These are phyloP conservation scores for Phanerochaete sordida DNA, from an alignment of 768 basidiomycete species.

Conservation along the genomic window DNA sequence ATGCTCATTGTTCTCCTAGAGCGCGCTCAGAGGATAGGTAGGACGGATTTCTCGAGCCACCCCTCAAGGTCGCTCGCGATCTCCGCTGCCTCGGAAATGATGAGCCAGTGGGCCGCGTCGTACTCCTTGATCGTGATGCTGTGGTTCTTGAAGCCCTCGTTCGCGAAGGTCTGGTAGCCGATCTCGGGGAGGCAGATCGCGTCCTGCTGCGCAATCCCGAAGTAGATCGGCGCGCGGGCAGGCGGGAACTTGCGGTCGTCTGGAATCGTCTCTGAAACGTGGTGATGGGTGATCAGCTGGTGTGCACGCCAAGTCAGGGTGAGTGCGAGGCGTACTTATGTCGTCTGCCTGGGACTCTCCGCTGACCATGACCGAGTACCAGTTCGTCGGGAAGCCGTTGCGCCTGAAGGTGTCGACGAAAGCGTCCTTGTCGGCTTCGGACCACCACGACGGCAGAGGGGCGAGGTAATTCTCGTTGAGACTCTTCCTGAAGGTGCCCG, in stretches of 20 bases:
- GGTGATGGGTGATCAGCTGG: background rate
- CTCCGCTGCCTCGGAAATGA: constrained; percentile 8
- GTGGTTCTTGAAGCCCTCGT: constrained; percentile 6
- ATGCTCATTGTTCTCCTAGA: too few species aligned
- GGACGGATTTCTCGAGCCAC: constrained; percentile 1
- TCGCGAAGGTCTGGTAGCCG: background rate
- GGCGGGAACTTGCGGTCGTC: background rate
- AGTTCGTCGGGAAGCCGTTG: constrained; percentile 35
- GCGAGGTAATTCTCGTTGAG: constrained; percentile 24
- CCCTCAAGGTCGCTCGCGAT: background rate
- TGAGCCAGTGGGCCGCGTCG: constrained; percentile 12
- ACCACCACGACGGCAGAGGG: constrained; percentile 28
- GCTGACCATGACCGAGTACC: constrained; percentile 30
- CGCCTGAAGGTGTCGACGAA: constrained; percentile 24
- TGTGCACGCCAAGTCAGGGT: background rate
- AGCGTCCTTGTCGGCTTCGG: constrained; percentile 29
- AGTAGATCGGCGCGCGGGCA: constrained; percentile 6
- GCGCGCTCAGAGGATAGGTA: too few species aligned
- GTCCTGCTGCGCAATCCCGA: constrained; percentile 7
- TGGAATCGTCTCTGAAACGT: constrained; percentile 3
- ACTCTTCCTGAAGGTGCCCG: constrained; percentile 33
- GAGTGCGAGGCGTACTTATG: background rate
- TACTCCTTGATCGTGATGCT: constrained; percentile 7
- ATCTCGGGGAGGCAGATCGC: constrained; percentile 3
- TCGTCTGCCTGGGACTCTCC: background rate